Conservation (phyloP, 768 basidiomycete genomes). For the Hydnomerulius pinastri region DNA sequence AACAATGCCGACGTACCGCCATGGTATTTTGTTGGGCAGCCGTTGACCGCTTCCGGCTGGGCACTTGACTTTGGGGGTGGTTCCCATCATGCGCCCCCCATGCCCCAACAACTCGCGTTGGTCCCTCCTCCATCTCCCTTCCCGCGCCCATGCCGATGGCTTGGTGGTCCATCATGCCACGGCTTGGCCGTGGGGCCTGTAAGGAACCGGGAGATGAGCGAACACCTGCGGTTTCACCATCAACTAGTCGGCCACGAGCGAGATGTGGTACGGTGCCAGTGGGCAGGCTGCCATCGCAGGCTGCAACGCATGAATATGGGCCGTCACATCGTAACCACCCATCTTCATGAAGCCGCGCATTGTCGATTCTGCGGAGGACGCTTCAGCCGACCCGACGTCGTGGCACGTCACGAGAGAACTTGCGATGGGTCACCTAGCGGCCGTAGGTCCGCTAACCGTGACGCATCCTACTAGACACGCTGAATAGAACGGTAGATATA, state of each 20-base stretch:
- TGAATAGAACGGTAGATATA: no score
- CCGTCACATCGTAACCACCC: constrained; percentile 30
- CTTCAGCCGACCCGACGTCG: constrained; percentile 30
- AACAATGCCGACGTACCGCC: not conserved
- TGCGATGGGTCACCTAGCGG: constrained; percentile 6
- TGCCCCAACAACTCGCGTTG: constrained; percentile 14
- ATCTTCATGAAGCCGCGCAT: constrained; percentile 23
- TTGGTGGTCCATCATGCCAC: constrained; percentile 21
- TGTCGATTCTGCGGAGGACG: constrained; percentile 25
- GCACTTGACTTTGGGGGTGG: not conserved
- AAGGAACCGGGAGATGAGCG: constrained; percentile 32
- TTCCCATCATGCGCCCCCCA: not conserved
- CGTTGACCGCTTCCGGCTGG: not conserved
- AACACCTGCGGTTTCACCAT: constrained; percentile 23
- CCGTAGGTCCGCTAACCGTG: no score
- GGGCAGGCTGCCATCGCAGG: constrained; percentile 21
- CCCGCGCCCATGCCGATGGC: constrained; percentile 24
- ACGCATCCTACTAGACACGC: no score
- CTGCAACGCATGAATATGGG: constrained; percentile 34
- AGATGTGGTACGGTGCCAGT: constrained; percentile 24
- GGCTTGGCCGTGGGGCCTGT: constrained; percentile 28
- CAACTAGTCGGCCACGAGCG: constrained; percentile 29
- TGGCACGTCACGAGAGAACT: constrained; percentile 26
- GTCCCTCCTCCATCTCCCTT: constrained; percentile 10
- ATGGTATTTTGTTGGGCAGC: no score